Conservation (phyloP, 2,329 filamentous ascomycete species). For the Aaosphaeria pasadenensis region DNA sequence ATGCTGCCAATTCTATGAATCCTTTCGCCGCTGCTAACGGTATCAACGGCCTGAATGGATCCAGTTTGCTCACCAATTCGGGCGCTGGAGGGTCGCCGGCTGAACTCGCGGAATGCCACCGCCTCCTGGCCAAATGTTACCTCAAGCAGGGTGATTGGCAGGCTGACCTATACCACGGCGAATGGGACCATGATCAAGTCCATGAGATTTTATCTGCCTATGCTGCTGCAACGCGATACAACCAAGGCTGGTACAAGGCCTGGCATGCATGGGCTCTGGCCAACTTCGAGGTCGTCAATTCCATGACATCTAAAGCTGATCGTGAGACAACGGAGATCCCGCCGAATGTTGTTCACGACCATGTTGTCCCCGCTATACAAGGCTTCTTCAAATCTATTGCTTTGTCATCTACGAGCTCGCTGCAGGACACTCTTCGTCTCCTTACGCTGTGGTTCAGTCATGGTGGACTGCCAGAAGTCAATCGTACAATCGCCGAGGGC, state of each 20-base stretch:
- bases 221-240: slow-evolving; percentile 86
- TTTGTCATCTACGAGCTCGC: slow-evolving; percentile 82
- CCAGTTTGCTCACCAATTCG: slow-evolving; percentile 25
- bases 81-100: slow-evolving; percentile 21
- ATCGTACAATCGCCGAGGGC: slow-evolving; percentile 81
- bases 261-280: slow-evolving; percentile 99
- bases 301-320: slow-evolving; percentile 66
- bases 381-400: slow-evolving; percentile 98
- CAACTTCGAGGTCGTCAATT: slow-evolving; percentile 97
- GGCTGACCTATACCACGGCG: slow-evolving; percentile 76
- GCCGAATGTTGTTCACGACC: slow-evolving; percentile 69
- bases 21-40: slow-evolving; percentile 45
- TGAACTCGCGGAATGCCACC: slow-evolving; percentile 55
- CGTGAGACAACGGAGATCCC: slow-evolving; percentile 58
- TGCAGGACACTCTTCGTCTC: slow-evolving; percentile 91
- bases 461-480: slow-evolving; percentile 84
- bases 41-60: slow-evolving; percentile 42
- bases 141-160: slow-evolving; percentile 97
- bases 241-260: slow-evolving; percentile 95
- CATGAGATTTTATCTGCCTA: slow-evolving; percentile 90
- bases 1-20: slow-evolving; percentile 38
- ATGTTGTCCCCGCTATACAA: slow-evolving; percentile 90
- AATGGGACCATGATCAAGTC: slow-evolving; percentile 85
- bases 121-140: slow-evolving; percentile 90
- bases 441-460: slow-evolving; percentile 96